A percentile compares a stretch with the other conserved stretches of the same genome.
Evolutionary conservation across 768 basidiomycete genomes (phyloP).

Genomic region (Phlebiopsis flavidoalba): DNA sequence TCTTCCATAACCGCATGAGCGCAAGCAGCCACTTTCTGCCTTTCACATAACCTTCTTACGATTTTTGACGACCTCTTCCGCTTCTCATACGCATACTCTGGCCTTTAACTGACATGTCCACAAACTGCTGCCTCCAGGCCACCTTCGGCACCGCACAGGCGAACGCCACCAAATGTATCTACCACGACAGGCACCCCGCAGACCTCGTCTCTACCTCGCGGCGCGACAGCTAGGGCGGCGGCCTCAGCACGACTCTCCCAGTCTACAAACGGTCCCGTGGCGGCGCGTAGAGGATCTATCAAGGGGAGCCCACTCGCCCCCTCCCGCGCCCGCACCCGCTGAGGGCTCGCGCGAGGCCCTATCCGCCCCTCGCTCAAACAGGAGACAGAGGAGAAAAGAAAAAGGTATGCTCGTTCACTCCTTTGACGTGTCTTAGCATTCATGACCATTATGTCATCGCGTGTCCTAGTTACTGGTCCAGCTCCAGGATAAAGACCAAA

Average conservation of each 20-base stretch:
- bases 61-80: background rate
- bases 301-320: conserved; percentile 37
- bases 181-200: conserved; percentile 39
- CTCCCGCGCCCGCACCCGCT: conserved; percentile 30
- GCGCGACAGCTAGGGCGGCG: conserved; percentile 62
- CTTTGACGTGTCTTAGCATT: conserved; percentile 2
- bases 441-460: conserved; percentile 7
- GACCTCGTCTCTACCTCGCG: conserved; percentile 39
- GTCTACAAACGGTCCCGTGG: conserved; percentile 39
- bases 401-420: conserved; percentile 42
- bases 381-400: conserved; percentile 82
- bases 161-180: conserved; percentile 36
- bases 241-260: conserved; percentile 52
- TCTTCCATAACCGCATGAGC: background rate
- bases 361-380: conserved; percentile 59
- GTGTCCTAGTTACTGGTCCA: conserved; percentile 63
- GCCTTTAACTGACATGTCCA: conserved; percentile 35
- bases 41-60: conserved; percentile 7
- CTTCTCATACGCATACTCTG: conserved; percentile 4
- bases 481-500: conserved; percentile 74
- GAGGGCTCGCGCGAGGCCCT: conserved; percentile 54
- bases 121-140: conserved; percentile 40
- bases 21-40: background rate
- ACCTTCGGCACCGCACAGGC: conserved; percentile 41
- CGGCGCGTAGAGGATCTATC: conserved; percentile 45